Evolutionary conservation across 768 basidiomycete species (phyloP).

Genomic region (Brasilioporus rufonigricans): DNA sequence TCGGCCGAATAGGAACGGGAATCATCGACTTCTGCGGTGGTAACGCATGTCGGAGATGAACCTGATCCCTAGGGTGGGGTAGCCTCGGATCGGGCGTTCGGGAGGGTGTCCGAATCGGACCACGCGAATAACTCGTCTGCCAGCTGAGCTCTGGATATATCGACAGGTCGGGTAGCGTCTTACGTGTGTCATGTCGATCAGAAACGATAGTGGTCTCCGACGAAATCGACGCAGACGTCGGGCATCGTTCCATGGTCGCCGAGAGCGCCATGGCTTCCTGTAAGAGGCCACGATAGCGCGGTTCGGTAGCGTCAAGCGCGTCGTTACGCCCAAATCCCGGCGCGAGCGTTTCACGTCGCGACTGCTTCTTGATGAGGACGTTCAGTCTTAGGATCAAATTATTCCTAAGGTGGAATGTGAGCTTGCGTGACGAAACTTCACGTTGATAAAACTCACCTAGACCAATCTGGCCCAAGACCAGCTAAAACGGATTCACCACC

Average conservation of each 20-base stretch:
- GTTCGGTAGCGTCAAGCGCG: conserved; percentile 36
- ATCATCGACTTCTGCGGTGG: conserved; percentile 38
- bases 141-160: conserved; percentile 35
- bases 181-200: conserved; percentile 39
- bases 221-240: conserved; percentile 5
- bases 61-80: conserved; percentile 61
- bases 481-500: conserved; percentile 44
- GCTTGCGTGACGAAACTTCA: neutral
- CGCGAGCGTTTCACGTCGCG: conserved; percentile 7
- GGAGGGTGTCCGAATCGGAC: conserved; percentile 58
- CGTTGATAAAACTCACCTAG: conserved; percentile 42
- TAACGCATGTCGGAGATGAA: conserved; percentile 57
- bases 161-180: conserved; percentile 45
- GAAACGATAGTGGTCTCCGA: conserved; percentile 36
- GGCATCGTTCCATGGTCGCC: conserved; percentile 17
- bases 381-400: conserved; percentile 30
- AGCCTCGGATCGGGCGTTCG: conserved; percentile 46
- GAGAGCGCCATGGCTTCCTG: conserved; percentile 28
- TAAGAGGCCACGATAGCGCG: conserved; percentile 53
- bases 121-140: conserved; percentile 32
- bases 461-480: conserved; percentile 52
- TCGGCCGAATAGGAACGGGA: conserved; percentile 41
- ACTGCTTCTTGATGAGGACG: conserved; percentile 30
- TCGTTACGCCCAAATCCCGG: neutral
- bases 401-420: conserved; percentile 12